Percentiles rank a stretch among this genome's conserved stretches.
Conservation (phyloP, 345 rosid genomes). For the Eucalyptus leucophloia region DNA sequence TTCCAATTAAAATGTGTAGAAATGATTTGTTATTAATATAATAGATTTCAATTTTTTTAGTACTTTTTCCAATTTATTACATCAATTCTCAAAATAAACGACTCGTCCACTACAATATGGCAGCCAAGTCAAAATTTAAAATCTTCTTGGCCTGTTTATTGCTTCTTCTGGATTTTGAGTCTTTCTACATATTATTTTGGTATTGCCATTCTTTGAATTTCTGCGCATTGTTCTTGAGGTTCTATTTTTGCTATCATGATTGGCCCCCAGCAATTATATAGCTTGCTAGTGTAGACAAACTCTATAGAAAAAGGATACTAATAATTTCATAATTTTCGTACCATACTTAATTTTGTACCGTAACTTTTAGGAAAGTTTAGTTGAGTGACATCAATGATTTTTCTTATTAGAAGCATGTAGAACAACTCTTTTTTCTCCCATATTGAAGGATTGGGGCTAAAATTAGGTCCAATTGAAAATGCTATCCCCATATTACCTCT, state of each 20-base stretch:
- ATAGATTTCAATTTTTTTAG: too few species aligned
- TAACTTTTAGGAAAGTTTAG: background rate
- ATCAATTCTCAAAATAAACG: background rate
- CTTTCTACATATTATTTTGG: background rate
- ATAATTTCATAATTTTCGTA: background rate
- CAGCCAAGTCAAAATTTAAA: background rate
- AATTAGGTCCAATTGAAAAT: background rate
- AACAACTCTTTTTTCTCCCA: background rate
- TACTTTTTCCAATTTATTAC: background rate
- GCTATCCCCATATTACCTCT: background rate
- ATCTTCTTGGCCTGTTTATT: background rate
- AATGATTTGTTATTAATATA: too few species aligned
- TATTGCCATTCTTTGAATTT: background rate
- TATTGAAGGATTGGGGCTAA: background rate
- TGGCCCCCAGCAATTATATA: background rate
- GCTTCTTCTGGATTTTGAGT: background rate
- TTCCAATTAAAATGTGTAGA: background rate
- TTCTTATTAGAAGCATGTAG: background rate
- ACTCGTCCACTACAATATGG: background rate
- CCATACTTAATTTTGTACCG: background rate
- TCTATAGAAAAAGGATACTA: background rate
- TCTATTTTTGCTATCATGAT: background rate
- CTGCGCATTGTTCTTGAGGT: background rate
- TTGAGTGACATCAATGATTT: background rate
- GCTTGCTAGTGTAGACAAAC: background rate